A percentile compares a stretch with the other conserved stretches of the same genome.
Conservation (phyloP, 768 basidiomycete species). For the Agaricus blazei region DNA sequence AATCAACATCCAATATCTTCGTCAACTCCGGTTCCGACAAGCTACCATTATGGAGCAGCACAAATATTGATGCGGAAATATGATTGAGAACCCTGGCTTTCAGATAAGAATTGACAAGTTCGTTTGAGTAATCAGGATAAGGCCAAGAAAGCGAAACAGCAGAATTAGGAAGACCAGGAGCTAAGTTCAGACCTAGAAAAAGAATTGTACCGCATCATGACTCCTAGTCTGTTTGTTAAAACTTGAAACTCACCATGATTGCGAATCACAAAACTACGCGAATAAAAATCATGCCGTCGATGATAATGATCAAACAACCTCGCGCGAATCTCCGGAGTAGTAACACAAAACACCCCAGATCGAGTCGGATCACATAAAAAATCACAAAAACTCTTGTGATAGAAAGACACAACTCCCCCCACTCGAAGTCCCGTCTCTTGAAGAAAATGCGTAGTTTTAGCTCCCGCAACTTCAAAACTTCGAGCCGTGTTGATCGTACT, state of each 20-base stretch:
- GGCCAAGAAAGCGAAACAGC: constrained; percentile 1
- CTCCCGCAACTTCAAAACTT: neutral
- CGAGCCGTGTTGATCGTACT: no score
- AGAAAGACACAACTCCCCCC: neutral
- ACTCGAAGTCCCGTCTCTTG: neutral
- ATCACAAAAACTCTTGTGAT: constrained; percentile 6
- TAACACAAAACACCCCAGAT: neutral
- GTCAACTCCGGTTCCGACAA: neutral
- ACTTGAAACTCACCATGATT: neutral
- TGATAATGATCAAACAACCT: neutral
- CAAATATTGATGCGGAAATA: neutral
- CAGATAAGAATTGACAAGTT: neutral
- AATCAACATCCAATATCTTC: neutral
- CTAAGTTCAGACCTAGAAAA: neutral
- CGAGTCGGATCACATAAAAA: constrained; percentile 1
- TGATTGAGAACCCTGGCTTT: neutral
- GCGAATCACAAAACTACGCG: neutral
- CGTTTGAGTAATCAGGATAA: neutral
- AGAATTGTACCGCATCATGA: neutral
- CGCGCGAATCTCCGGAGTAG: neutral
- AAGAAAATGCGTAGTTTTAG: neutral
- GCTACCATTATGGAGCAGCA: neutral
- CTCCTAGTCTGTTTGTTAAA: neutral
- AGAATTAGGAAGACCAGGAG: neutral
- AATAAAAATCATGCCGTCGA: neutral